Base-by-base conservation (phyloP, 495 filamentous ascomycete genomes). In the Neurospora sp. region DNA sequence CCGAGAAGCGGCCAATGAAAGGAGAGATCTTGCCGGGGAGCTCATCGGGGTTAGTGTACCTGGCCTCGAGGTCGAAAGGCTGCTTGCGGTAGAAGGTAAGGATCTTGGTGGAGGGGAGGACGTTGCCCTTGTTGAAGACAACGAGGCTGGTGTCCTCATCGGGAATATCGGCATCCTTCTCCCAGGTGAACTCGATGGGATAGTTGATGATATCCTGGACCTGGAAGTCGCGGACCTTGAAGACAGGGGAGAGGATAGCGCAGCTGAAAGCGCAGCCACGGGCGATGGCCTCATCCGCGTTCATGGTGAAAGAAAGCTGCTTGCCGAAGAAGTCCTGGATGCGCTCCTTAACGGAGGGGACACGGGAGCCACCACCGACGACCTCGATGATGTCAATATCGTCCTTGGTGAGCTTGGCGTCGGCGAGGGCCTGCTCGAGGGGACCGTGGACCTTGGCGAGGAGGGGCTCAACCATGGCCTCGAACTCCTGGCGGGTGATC, bases 81-180 rank as follows among this genome's bases (percentile, higher is more conserved):
- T 98, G 93, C 86, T 98, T 98, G 74, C 96, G 92, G 87, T 98
- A 98, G 88, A 98, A 99, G 38, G 96, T 99, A 68, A 99, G 90
- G 75, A 99, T 99, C 88, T 99, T 99, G 73, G 96, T 99, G 7
- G 96, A 98, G 69, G 96, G 96, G 87, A 99, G 93, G 70, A 97
- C 92, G 76, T 97, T 98, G 83, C 94, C 96, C 81, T 90, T 94
- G 89, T 94, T 95, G 86, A 99, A 99, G 77, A 99, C 96, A 40
- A 92, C 97, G 69, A 99, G 87, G 85, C 90, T 96, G 70, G 96
- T 98, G 79, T 98, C 96, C 86, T 99, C 96, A 81, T 99, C 96
- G 39, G 96, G 96, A 77, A 99, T 98, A 73, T 99, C 96, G 69
- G 94, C 89, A 37, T 96, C 97, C 86, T 98, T 96, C 87, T 99